These are phyloP conservation scores for Rhizopogon salebrosus DNA, from an alignment of 768 basidiomycete species.

Conservation along the genomic window DNA sequence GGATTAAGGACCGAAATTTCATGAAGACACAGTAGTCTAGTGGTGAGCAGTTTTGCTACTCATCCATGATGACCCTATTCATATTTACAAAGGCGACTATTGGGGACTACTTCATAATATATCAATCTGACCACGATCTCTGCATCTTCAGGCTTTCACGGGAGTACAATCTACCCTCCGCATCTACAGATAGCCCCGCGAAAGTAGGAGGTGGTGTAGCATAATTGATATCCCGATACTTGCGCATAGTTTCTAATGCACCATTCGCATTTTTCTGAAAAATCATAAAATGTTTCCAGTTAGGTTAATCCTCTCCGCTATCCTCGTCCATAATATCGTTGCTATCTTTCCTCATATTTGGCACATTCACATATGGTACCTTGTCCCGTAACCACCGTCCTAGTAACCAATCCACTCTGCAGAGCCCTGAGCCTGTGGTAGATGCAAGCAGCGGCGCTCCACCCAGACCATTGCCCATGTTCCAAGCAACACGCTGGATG, in stretches of 20 bases:
- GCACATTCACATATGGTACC: conserved; percentile 61
- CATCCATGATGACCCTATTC: background rate
- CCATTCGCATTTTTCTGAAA: background rate
- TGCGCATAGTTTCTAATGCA: background rate
- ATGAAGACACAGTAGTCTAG: conserved; percentile 67
- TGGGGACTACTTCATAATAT: background rate
- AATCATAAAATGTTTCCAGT: background rate
- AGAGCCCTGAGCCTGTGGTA: conserved; percentile 80
- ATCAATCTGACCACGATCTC: background rate
- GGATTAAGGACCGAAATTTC: conserved; percentile 79
- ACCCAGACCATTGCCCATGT: conserved; percentile 64
- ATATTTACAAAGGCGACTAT: background rate
- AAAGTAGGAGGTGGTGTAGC: background rate
- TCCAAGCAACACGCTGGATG: conserved; percentile 79
- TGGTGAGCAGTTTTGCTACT: background rate
- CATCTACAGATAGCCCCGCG: background rate
- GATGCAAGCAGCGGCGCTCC: conserved; percentile 62
- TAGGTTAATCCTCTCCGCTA: conserved; percentile 21
- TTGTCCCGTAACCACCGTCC: conserved; percentile 71
- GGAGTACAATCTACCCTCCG: background rate
- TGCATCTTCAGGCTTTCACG: background rate
- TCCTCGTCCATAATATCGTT: conserved; percentile 35
- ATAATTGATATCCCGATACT: background rate
- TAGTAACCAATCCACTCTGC: conserved; percentile 73
- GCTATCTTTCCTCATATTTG: conserved; percentile 57